Evolutionary conservation across 2,329 filamentous ascomycete genomes (phyloP), one percentile per base, ranked within the genome.

Genomic region (Pseudofabraea citricarpa): DNA sequence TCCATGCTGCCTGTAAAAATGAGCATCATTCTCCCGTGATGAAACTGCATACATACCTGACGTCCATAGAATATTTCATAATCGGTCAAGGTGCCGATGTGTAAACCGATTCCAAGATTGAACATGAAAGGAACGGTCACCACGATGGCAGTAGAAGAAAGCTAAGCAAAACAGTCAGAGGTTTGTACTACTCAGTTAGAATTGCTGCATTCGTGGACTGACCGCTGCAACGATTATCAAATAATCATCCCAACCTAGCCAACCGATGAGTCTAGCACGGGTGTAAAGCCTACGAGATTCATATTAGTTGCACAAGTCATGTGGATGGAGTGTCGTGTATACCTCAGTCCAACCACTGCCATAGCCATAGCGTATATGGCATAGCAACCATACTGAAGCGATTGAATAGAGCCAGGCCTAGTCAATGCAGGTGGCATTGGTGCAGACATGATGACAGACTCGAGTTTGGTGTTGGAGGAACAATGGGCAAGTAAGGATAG

Each of bases 1-100:
- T 27, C 47, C 47, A 49, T 5, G 27, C 5, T 4, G 5, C 5
- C 27, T 31, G 27, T 31, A n/a, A n/a, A n/a, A n/a, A n/a, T n/a
- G n/a, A n/a, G n/a, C n/a, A n/a, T n/a, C n/a, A n/a, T n/a, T n/a
- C n/a, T n/a, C n/a, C n/a, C n/a, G n/a, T n/a, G n/a, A n/a, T n/a
- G n/a, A n/a, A n/a, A n/a, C n/a, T n/a, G n/a, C n/a, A n/a, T n/a
- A n/a, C n/a, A n/a, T n/a, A n/a, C n/a, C n/a, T n/a, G n/a, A n/a
- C 24, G 24, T 13, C 24, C 24, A 13, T 27, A 27, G 13, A 27
- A 27, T 27, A 27, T 13, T 27, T 27, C 8, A 27, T 27, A 27
- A 8, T 27, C 24, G 8, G 24, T 27, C 24, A 27, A 27, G 24
- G 24, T 27, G 8, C 8, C 13, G 24, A 27, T 27, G 24, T 27